Conservation (phyloP, 148 eudicot genomes). For the Suaeda aralocaspica region DNA sequence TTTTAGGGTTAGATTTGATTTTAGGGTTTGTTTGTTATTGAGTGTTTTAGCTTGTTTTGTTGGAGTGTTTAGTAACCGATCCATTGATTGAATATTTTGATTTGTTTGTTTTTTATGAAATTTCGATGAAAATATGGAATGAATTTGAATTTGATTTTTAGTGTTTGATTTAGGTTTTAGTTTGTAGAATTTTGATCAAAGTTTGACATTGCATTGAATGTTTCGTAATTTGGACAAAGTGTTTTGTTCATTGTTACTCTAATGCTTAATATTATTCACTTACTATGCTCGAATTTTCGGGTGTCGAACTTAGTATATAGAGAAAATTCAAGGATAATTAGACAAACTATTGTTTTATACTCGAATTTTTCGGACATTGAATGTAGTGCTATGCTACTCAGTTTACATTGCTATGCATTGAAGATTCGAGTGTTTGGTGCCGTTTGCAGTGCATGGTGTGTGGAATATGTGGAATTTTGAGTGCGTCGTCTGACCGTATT, state of each 20-base stretch:
- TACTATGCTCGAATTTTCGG: background rate
- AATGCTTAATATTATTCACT: too few species aligned
- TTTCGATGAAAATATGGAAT: background rate
- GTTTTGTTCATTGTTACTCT: too few species aligned
- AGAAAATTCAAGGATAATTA: background rate
- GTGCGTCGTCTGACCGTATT: slow-evolving; percentile 2
- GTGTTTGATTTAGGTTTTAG: slow-evolving; percentile 4
- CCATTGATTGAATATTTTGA: slow-evolving; percentile 28
- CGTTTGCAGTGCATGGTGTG: slow-evolving; percentile 2
- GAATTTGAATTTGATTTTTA: slow-evolving; percentile 4
- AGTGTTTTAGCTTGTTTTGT: slow-evolving; percentile 15
- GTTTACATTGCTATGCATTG: background rate
- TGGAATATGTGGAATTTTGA: background rate
- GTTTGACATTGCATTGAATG: background rate
- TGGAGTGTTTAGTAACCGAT: slow-evolving; percentile 34
- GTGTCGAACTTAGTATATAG: background rate
- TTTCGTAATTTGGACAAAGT: slow-evolving; percentile 12
- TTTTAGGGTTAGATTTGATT: slow-evolving; percentile 21
- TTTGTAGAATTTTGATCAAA: background rate
- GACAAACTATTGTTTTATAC: too few species aligned
- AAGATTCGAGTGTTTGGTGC: too few species aligned
- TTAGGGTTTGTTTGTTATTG: slow-evolving; percentile 26
- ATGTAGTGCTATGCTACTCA: too few species aligned
- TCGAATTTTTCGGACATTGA: too few species aligned
- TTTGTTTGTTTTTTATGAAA: slow-evolving; percentile 18